Evolutionary conservation across 2,329 filamentous ascomycete genomes (phyloP), one percentile per base, ranked within the genome.

Genomic region (Colletotrichum theobromicola): DNA sequence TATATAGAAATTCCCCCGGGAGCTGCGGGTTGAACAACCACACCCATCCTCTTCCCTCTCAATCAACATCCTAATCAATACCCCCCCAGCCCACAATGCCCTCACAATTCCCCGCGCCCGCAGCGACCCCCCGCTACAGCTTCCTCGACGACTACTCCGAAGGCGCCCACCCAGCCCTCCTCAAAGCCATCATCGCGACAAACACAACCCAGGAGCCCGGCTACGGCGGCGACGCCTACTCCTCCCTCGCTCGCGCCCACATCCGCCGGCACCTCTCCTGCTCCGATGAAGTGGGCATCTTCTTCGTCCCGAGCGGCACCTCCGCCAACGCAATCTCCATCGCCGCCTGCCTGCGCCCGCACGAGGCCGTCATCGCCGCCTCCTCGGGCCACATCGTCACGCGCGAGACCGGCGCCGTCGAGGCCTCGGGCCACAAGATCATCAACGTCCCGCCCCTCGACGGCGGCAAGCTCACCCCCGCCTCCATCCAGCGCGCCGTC

Each of bases 121-220:
- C 57, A 21, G 30, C 42, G 8, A 15, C 55, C 5, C 62, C 55
- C 24, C 74, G 70, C 34, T 89, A 88, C 77, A 87, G 86, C 78
- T 86, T 89, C 70, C 81, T 87, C 61, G 87, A 89, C 76, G 87
- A 89, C 76, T 89, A 89, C 77, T 87, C 86, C 78, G 87, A 89
- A 73, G 88, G 87, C 42, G 87, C 87, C 0, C 88, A 89, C 74
- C 87, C 88, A 7, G 81, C 83, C n/a, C 80, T 89, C 4, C 83
- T 89, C 32, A 83, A 88, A 58, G 86, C 87, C 12, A 81, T 89
- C 3, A 77, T 88, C 18, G 78, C 81, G 35, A 85, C 83, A 77
- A 89, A 89, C 69, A 77, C 78, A 5, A 83, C 83, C 1, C 87
- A 89, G 64, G 85, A 89, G 76, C 78, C 82, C 7, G 84, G 87